Evolutionary conservation across 2,329 filamentous ascomycete genomes (phyloP).

Genomic region (Curvularia spicifera): DNA sequence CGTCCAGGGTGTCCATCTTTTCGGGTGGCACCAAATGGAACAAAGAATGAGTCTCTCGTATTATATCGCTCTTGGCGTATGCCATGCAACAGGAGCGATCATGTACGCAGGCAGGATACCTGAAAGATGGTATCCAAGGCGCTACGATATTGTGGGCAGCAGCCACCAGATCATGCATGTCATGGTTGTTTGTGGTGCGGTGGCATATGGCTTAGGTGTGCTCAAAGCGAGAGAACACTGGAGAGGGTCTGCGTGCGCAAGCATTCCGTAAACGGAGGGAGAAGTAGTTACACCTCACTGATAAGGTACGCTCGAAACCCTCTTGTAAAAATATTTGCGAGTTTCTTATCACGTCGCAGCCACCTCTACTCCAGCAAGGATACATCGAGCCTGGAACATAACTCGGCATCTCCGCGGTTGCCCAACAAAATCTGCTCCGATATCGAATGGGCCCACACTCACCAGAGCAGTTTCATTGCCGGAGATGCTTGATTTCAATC

Average conservation of each 20-base stretch:
- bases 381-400: neutral
- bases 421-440: conserved; percentile 7
- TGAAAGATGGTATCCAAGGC: conserved; percentile 52
- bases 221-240: conserved; percentile 47
- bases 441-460: conserved; percentile 4
- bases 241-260: neutral
- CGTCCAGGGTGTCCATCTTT: conserved; percentile 45
- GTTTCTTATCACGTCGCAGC: neutral
- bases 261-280: neutral
- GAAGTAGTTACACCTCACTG: neutral
- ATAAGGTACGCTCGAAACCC: neutral
- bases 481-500: conserved; percentile 7
- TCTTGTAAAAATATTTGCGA: neutral
- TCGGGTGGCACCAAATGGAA: conserved; percentile 42
- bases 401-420: conserved; percentile 13
- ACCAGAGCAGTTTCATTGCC: neutral
- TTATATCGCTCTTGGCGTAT: conserved; percentile 48
- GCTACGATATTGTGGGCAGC: conserved; percentile 56
- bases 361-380: neutral
- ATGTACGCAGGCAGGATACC: conserved; percentile 51
- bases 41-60: conserved; percentile 52
- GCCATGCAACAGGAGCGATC: conserved; percentile 41
- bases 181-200: conserved; percentile 53
- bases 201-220: conserved; percentile 42
- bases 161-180: conserved; percentile 61